phyloP scores from a whole-genome alignment of 257 asterid species.

The Gentiana macrophylla region DNA sequence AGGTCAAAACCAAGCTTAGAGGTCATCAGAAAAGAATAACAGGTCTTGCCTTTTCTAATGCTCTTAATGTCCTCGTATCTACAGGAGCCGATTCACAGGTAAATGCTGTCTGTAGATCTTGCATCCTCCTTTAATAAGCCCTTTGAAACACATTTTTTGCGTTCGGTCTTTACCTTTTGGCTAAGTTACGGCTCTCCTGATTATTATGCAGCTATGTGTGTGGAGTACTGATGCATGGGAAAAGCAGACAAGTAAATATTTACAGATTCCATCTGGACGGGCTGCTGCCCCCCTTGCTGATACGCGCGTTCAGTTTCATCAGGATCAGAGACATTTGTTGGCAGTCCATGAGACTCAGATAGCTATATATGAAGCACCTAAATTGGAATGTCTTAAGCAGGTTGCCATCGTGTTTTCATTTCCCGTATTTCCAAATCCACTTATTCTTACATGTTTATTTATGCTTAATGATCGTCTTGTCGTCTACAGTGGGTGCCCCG shows the following conservation, averaged over 20 bases:
- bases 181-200: slow-evolving; percentile 7
- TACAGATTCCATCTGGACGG: slow-evolving; percentile 55
- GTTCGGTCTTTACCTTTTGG: no score
- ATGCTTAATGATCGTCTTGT: not conserved
- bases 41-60: slow-evolving; percentile 52
- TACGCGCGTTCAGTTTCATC: slow-evolving; percentile 62
- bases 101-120: no score
- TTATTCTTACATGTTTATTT: not conserved
- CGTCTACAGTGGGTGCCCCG: slow-evolving; percentile 49
- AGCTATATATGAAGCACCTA: slow-evolving; percentile 53
- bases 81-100: slow-evolving; percentile 79
- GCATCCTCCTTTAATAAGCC: no score
- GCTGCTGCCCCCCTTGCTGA: slow-evolving; percentile 51
- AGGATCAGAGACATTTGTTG: slow-evolving; percentile 44
- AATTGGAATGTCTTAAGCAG: slow-evolving; percentile 52
- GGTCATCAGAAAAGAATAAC: slow-evolving; percentile 61
- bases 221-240: slow-evolving; percentile 61
- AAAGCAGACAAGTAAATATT: slow-evolving; percentile 40
- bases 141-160: no score
- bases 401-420: slow-evolving; percentile 14
- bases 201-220: slow-evolving; percentile 42
- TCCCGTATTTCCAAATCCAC: not conserved
- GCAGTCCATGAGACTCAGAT: slow-evolving; percentile 59
- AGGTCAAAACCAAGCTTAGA: slow-evolving; percentile 50
- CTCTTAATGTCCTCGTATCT: slow-evolving; percentile 49